phyloP scores from a whole-genome alignment of 495 filamentous ascomycete species.

The Choiromyces venosus region DNA sequence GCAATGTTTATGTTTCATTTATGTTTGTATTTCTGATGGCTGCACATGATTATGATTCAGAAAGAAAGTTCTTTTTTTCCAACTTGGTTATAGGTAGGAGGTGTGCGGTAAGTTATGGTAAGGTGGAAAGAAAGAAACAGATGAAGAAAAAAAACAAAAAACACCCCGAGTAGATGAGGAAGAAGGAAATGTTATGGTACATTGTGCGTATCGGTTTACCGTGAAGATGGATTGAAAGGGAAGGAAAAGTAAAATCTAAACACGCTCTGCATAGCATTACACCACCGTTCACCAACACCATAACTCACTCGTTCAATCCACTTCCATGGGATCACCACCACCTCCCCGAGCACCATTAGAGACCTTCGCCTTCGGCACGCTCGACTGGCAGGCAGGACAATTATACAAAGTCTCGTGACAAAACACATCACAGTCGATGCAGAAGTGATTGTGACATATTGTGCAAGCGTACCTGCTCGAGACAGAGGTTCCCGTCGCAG shows the following conservation, averaged over 20 bases:
- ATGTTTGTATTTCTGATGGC: not conserved
- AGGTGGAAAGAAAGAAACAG: not conserved
- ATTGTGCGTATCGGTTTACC: not conserved
- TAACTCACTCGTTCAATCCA: not conserved
- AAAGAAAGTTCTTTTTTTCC: no score
- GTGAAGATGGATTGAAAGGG: not conserved
- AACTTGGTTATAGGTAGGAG: no score
- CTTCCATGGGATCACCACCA: not conserved
- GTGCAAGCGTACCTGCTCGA: constrained; percentile 83
- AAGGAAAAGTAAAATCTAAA: not conserved
- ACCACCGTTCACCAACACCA: not conserved
- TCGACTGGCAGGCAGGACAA: constrained; percentile 85
- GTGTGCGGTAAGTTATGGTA: no score
- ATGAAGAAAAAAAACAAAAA: not conserved
- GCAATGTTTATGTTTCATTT: not conserved
- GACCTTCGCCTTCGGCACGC: constrained; percentile 11
- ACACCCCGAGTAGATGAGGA: not conserved
- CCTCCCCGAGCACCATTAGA: constrained; percentile 1
- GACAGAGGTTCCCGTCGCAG: constrained; percentile 65
- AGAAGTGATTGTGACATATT: constrained; percentile 81
- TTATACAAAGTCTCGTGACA: constrained; percentile 91
- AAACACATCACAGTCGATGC: constrained; percentile 95
- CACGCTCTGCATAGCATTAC: not conserved
- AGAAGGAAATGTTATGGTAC: not conserved
- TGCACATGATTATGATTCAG: not conserved